Evolutionary conservation across 2,329 filamentous ascomycete genomes (phyloP).

Genomic region (Fusarium odoratissimum): DNA sequence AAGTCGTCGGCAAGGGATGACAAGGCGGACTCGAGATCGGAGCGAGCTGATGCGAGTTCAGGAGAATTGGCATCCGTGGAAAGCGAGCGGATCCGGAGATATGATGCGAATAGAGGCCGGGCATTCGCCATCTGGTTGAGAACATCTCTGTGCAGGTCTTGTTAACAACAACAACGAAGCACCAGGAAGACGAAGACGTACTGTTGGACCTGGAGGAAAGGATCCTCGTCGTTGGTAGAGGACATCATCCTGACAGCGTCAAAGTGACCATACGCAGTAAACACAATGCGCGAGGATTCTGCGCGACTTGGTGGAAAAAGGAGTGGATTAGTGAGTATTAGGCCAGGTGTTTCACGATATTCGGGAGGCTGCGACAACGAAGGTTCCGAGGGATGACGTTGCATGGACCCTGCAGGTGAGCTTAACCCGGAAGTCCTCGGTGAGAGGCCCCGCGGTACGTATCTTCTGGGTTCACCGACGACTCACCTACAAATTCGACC

Average conservation of each 20-base stretch:
- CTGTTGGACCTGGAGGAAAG: conserved; percentile 79
- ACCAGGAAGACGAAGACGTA: conserved; percentile 51
- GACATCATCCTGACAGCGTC: conserved; percentile 68
- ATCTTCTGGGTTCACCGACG: conserved; percentile 29
- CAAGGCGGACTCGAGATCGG: conserved; percentile 75
- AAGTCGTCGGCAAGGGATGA: conserved; percentile 83
- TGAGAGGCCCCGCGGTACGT: conserved; percentile 33
- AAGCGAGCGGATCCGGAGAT: conserved; percentile 93
- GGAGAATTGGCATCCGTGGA: conserved; percentile 77
- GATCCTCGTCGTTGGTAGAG: conserved; percentile 74
- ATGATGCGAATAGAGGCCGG: conserved; percentile 91
- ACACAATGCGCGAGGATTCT: not conserved
- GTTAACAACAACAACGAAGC: conserved; percentile 16
- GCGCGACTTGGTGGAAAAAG: not conserved
- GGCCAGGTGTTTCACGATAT: conserved; percentile 16
- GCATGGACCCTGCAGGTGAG: conserved; percentile 31
- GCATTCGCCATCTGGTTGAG: conserved; percentile 83
- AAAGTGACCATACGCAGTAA: conserved; percentile 40
- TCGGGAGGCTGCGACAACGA: conserved; percentile 38
- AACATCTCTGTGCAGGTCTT: conserved; percentile 76
- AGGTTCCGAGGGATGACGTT: conserved; percentile 49
- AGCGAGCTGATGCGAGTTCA: conserved; percentile 83
- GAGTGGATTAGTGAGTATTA: not conserved
- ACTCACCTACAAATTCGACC: conserved; percentile 44
- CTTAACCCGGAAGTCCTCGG: conserved; percentile 25